Evolutionary conservation across 345 rosid genomes (phyloP).

Genomic region (Pugionium cornutum): DNA sequence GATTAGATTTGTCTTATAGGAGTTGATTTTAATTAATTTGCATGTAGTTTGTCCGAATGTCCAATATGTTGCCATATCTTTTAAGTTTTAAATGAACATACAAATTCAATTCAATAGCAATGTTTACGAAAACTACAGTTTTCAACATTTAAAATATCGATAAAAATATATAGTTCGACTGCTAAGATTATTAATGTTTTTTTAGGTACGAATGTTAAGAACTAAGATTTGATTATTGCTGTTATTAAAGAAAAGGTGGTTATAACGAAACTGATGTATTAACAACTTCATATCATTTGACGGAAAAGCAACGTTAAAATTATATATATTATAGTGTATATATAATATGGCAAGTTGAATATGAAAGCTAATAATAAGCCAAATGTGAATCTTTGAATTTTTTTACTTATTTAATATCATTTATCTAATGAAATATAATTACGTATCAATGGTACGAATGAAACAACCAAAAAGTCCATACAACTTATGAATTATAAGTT

Average conservation of each 20-base stretch:
- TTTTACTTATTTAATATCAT: conserved; percentile 1
- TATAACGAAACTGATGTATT: conserved; percentile 10
- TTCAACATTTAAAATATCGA: conserved; percentile 16
- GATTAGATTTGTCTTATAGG: not conserved
- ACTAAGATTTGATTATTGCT: not conserved
- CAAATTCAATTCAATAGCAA: conserved; percentile 4
- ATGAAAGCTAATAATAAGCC: conserved; percentile 9
- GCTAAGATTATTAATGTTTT: not conserved
- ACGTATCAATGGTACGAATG: not conserved
- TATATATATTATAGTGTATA: no score
- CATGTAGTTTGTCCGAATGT: not conserved
- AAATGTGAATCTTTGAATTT: not conserved
- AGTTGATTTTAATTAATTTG: not conserved
- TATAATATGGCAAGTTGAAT: conserved; percentile 3
- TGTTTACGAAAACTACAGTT: conserved; percentile 9
- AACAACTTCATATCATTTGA: conserved; percentile 21
- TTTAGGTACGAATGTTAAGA: no score
- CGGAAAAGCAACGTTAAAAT: not conserved
- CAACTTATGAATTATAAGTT: conserved; percentile 11
- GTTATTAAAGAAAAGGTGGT: not conserved
- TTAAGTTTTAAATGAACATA: not conserved
- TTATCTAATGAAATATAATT: not conserved
- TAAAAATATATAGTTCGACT: not conserved
- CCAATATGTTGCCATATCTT: not conserved
- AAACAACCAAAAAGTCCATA: conserved; percentile 19